These are phyloP conservation scores for Pachysandra terminalis DNA, from an alignment of 164 flowering plant species.

Conservation along the genomic window DNA sequence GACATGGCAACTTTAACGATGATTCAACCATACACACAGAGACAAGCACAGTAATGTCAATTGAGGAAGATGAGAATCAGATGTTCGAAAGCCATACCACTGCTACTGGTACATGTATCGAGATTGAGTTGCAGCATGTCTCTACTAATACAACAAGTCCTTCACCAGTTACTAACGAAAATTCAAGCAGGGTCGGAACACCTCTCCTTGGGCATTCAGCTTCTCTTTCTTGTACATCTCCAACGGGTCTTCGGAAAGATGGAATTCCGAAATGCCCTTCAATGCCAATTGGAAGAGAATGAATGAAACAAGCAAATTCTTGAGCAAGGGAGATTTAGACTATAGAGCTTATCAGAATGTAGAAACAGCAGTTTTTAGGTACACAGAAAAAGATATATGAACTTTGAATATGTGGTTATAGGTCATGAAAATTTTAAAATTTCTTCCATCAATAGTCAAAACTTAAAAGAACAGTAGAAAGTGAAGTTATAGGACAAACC, in stretches of 20 bases:
- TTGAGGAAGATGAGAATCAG: conserved; percentile 67
- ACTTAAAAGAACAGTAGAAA: no score
- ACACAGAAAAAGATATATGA: not conserved
- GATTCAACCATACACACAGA: conserved; percentile 80
- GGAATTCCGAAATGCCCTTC: conserved; percentile 49
- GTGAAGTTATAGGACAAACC: no score
- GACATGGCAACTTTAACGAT: conserved; percentile 48
- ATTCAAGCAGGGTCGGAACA: conserved; percentile 47
- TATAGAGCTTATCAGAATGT: not conserved
- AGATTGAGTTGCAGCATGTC: conserved; percentile 64
- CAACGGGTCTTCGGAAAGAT: conserved; percentile 14
- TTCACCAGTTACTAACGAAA: conserved; percentile 44
- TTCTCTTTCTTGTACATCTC: conserved; percentile 3
- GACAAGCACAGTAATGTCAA: conserved; percentile 78
- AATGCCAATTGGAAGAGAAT: conserved; percentile 51
- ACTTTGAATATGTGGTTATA: not conserved
- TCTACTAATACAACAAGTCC: conserved; percentile 38
- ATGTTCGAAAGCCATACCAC: conserved; percentile 37
- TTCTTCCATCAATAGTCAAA: no score
- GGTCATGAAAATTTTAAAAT: not conserved
- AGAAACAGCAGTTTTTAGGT: not conserved
- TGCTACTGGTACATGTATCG: conserved; percentile 10
- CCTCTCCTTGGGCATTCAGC: not conserved
- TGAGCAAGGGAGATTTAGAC: not conserved
- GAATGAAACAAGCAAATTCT: conserved; percentile 11